Evolutionary conservation across 1,284 basidiomycete genomes (phyloP).

Genomic region (Cryptococcus hybrid): DNA sequence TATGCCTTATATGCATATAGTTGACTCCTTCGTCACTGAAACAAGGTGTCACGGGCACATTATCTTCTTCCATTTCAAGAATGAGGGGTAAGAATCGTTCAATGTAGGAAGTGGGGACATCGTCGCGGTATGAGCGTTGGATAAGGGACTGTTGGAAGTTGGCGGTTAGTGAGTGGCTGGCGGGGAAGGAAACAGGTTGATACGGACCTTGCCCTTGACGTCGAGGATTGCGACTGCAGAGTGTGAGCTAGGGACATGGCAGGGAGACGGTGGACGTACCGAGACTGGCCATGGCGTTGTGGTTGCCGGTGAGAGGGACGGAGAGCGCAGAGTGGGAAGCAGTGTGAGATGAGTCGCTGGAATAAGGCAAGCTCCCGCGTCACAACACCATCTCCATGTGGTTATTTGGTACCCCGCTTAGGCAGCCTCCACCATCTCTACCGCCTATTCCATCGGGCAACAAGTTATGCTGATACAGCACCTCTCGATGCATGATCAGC

Average conservation of each 20-base stretch:
- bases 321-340: background rate
- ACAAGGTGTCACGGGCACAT: slow-evolving; percentile 90
- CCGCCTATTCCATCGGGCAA: no score
- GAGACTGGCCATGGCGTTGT: slow-evolving; percentile 36
- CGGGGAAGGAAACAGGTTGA: background rate
- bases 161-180: background rate
- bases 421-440: no score
- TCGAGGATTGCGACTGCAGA: slow-evolving; percentile 85
- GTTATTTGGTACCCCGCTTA: background rate
- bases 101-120: slow-evolving; percentile 83
- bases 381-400: no score
- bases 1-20: slow-evolving; percentile 98
- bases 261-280: slow-evolving; percentile 17
- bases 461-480: no score
- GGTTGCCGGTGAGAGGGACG: background rate
- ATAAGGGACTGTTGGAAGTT: slow-evolving; percentile 70
- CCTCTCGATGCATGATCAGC: no score
- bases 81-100: slow-evolving; percentile 93
- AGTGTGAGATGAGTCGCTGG: no score
- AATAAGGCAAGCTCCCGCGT: no score
- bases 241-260: background rate
- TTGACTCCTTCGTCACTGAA: slow-evolving; percentile 92
- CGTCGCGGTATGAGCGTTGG: slow-evolving; percentile 96
- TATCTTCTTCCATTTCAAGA: slow-evolving; percentile 97
- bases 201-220: slow-evolving; percentile 75